Evolutionary conservation across 2,329 filamentous ascomycete genomes (phyloP).

Genomic region (Nemania serpens): DNA sequence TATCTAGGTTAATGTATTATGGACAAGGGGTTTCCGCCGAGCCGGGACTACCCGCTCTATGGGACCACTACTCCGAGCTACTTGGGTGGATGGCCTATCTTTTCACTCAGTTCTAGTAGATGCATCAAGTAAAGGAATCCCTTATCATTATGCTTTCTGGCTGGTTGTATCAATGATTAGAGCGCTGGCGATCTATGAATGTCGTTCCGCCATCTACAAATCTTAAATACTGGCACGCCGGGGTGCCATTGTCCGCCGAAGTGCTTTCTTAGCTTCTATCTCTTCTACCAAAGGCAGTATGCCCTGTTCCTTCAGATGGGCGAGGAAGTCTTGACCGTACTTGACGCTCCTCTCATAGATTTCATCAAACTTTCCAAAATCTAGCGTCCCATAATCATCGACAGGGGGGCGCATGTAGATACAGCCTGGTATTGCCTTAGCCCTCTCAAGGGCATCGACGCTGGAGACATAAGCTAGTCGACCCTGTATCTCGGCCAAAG

Average conservation of each 20-base stretch:
- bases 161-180: not conserved
- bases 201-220: not conserved
- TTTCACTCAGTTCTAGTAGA: too few species aligned
- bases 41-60: not conserved
- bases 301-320: slow-evolving; percentile 76
- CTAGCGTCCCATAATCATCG: slow-evolving; percentile 89
- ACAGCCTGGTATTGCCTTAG: slow-evolving; percentile 88
- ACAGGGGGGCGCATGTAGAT: slow-evolving; percentile 96
- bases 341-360: slow-evolving; percentile 88
- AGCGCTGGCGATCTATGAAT: not conserved
- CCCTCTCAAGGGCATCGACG: slow-evolving; percentile 90
- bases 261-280: slow-evolving; percentile 75
- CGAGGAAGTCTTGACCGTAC: slow-evolving; percentile 81
- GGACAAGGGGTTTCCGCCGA: not conserved
- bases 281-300: slow-evolving; percentile 72
- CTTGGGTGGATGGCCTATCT: too few species aligned
- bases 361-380: slow-evolving; percentile 98
- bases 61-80: too few species aligned
- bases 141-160: too few species aligned
- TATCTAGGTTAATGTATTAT: not conserved
- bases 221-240: slow-evolving; percentile 74
- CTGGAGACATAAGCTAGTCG: slow-evolving; percentile 93
- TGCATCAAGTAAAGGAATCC: too few species aligned
- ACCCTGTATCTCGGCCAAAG: slow-evolving; percentile 93
- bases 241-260: slow-evolving; percentile 79